These are phyloP conservation scores for Elsinoe fawcettii DNA, from an alignment of 2,329 filamentous ascomycete species.

Conservation along the genomic window DNA sequence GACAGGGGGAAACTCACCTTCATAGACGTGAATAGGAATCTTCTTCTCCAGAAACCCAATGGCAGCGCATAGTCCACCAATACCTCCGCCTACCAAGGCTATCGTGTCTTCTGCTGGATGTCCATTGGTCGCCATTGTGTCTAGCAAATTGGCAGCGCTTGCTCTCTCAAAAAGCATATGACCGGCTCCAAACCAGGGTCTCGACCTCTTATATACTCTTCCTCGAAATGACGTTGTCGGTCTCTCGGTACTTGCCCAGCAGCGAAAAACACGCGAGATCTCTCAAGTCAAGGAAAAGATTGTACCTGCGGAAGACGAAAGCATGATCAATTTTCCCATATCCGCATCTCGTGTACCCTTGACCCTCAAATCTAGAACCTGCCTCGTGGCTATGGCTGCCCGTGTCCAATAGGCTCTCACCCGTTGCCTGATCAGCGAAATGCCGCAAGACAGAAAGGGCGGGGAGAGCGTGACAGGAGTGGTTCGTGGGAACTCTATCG, in stretches of 20 bases:
- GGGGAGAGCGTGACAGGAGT: neutral
- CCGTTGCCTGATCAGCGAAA: neutral
- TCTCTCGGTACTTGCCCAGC: neutral
- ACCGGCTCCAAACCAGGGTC: neutral
- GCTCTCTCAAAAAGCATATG: neutral
- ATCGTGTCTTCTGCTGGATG: conserved; percentile 30
- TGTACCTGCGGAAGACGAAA: neutral
- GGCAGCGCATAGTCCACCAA: conserved; percentile 48
- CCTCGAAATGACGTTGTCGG: neutral
- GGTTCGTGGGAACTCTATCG: neutral
- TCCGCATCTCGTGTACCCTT: neutral
- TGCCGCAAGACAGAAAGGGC: neutral
- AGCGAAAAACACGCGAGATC: neutral
- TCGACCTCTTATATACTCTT: neutral
- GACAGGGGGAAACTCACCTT: conserved; percentile 18
- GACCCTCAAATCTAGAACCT: neutral
- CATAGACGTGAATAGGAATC: conserved; percentile 27
- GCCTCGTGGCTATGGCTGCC: neutral
- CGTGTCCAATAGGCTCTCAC: neutral
- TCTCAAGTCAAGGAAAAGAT: neutral
- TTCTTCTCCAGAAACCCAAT: conserved; percentile 42
- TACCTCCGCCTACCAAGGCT: conserved; percentile 52
- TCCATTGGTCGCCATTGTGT: neutral
- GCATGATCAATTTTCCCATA: neutral
- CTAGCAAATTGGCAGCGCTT: neutral